Base-by-base conservation (phyloP, 768 basidiomycete genomes). In the Rhodotorula toruloides region DNA sequence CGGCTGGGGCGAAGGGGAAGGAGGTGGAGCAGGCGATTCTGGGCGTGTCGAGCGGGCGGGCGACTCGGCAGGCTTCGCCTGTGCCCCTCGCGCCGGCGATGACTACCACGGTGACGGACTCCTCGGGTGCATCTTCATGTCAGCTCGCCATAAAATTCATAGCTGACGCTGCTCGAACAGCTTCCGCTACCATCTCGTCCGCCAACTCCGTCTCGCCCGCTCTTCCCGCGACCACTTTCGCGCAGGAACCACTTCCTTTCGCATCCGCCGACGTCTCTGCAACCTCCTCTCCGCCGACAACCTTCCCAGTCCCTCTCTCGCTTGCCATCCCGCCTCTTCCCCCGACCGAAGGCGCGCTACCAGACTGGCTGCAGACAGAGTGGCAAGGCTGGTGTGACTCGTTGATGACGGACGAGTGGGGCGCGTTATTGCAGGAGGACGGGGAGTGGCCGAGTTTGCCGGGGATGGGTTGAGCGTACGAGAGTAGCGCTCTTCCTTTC, bases 331-430 rank as follows among this genome's bases (percentile, higher is more conserved):
- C 48, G 27, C 29, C 11, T 31, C 27, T 29, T 29, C 27, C 16
- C 17, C 19, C 48, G 17, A 49, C 29, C 29, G 48, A 49, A 25
- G 48, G 48, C 14, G 48, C 48, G 31, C 31, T 49, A 31, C 48
- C 48, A 19, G 31, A 32, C 31, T 49, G 21, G 22, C 48, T 49
- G 14, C 48, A 49, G 48, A 49, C 29, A 14, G 48, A 49, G 48
- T 49, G 48, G 48, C 48, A 49, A 31, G 48, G 48, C 29, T 49
- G 48, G 48, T 49, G 48, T 31, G 48, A 49, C 48, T 31, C 29
- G 29, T 25, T 49, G 10, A 1, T 49, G 48, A 49, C 31, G 16
- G 48, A 31, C 31, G 25, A 32, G 10, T 14, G 19, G 11, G 48
- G 48, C 1, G 29, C 29, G 48, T 29, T 14, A 16, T 32, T 49